These are phyloP conservation scores for Mycoemilia scoparia DNA, from an alignment of 192 early-diverging fungal genomes.

Conservation along the genomic window DNA sequence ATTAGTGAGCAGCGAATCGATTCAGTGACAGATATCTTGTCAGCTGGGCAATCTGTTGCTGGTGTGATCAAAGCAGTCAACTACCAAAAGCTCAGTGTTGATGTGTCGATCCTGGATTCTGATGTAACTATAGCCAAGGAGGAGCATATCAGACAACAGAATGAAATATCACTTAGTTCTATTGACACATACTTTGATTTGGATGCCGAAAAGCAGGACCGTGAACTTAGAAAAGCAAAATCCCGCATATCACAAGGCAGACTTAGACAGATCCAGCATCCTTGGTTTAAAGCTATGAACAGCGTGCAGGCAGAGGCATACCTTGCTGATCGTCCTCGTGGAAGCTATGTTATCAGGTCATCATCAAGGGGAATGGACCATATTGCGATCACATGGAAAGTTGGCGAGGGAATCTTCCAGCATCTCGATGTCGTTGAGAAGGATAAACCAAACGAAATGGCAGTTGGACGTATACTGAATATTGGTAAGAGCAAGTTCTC, in stretches of 20 bases:
- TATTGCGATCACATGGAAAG: constrained; percentile 86
- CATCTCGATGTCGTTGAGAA: constrained; percentile 48
- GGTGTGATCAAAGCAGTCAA: constrained; percentile 69
- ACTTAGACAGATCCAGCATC: constrained; percentile 61
- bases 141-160: too few relatives aligned
- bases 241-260: constrained; percentile 13
- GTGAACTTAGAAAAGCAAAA: constrained; percentile 19
- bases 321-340: constrained; percentile 42
- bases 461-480: constrained; percentile 45
- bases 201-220: constrained; percentile 17
- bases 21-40: constrained; percentile 36
- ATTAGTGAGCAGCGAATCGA: constrained; percentile 36
- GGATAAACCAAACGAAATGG: constrained; percentile 47
- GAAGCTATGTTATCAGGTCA: constrained; percentile 73
- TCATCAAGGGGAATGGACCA: constrained; percentile 79
- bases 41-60: constrained; percentile 50
- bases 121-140: constrained; percentile 25
- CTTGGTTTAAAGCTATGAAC: constrained; percentile 59
- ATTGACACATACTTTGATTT: constrained; percentile 46
- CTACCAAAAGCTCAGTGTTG: constrained; percentile 50
- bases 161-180: too few relatives aligned
- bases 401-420: constrained; percentile 67
- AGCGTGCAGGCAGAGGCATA: constrained; percentile 55
- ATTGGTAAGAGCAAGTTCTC: constrained; percentile 51
- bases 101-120: constrained; percentile 47